Evolutionary conservation across 371 early-diverging fungal genomes (phyloP), one percentile per base, ranked within the genome.

Genomic region (Mortierella sp.): DNA sequence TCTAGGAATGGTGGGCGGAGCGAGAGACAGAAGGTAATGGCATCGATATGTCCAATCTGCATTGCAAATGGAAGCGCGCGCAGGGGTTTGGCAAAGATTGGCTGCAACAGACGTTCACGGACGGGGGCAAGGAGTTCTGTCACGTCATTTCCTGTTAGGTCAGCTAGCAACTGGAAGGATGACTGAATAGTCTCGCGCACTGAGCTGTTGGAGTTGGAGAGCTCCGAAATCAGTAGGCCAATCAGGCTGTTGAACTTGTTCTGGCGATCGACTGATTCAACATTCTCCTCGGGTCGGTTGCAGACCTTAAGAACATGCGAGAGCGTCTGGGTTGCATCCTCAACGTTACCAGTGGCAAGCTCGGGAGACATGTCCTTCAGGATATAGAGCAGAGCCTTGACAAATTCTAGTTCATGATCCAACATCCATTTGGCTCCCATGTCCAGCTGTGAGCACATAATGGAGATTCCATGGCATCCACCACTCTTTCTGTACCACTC

Each of bases 1-100:
- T 89, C 89, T 51, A 98, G 81, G 73, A 99, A 90, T 3, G 96
- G 91, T 44, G 98, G 98, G 5, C 92, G 87, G n/a, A 98, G 82
- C 0, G 93, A 87, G 62, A 99, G 84, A 64, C 97, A 97, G 81
- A 96, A 99, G 0, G 98, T 98, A 66, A 99, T 95, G 19, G 99
- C 99, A 71, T 99, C 99, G 68, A 97, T 97, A 73, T 97, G 91
- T 11, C 99, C 99, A 28, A 99, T 98, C 81, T 98, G 99, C 93
- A 97, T 94, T 45, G 95, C 90, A 83, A 96, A 93, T 0, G 99
- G 97, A 21, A 99, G 85, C 0, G 98, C 97, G 9, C 99, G 94
- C 64, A 99, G 82, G 4, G 99, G 99, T 75, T 98, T 98, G 43
- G 96, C 90, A 83, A 98, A 99, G 58, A 99, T 99, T 1, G 98